Conservation (phyloP, 192 early-diverging fungal species). For the Coemansia sp. region DNA sequence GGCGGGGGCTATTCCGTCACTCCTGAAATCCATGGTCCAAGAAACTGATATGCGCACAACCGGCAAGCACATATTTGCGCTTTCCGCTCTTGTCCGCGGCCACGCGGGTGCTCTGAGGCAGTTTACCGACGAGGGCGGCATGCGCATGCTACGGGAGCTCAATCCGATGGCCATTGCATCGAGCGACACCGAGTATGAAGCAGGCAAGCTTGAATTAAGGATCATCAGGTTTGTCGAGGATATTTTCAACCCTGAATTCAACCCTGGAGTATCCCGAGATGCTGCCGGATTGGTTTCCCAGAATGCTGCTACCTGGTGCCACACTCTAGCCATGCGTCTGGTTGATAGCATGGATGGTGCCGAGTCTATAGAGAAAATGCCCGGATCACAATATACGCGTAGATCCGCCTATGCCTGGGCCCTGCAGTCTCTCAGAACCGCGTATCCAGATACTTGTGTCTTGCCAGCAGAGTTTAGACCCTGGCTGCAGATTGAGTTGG, state of each 20-base stretch:
- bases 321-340: conserved; percentile 14
- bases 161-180: conserved; percentile 1
- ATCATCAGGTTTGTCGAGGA: conserved; percentile 42
- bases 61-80: conserved; percentile 40
- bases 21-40: conserved; percentile 10
- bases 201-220: conserved; percentile 17
- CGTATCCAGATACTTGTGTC: conserved; percentile 15
- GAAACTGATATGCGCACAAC: conserved; percentile 16
- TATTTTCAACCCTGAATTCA: conserved; percentile 36
- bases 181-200: conserved; percentile 8
- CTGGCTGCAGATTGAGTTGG: conserved; percentile 20
- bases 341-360: conserved; percentile 7
- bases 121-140: conserved; percentile 26
- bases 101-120: conserved; percentile 27
- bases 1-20: conserved; percentile 15
- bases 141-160: conserved; percentile 17
- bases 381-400: conserved; percentile 6
- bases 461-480: conserved; percentile 6
- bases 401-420: conserved; percentile 18
- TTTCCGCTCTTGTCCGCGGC: conserved; percentile 41
- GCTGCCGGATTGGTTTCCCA: conserved; percentile 1
- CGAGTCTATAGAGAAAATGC: neutral
- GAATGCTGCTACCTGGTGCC: conserved; percentile 32
- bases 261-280: conserved; percentile 4
- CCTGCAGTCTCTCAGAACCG: conserved; percentile 15